Evolutionary conservation across 169 alveolate genomes (phyloP).

Genomic region (Eimeria praecox): DNA sequence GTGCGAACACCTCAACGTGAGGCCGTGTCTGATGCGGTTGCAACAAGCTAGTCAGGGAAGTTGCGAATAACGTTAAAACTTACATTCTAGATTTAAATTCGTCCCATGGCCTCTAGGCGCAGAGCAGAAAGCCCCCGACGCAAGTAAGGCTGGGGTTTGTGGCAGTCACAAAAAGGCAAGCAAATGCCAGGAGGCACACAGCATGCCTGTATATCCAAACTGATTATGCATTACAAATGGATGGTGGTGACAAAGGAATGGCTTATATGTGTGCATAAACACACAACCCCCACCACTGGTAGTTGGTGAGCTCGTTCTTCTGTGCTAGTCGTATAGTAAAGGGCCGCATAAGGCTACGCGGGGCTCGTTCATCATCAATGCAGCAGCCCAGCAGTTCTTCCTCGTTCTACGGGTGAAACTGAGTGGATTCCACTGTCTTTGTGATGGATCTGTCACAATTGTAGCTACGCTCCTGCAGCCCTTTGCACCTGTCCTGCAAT

Average conservation of each 20-base stretch:
- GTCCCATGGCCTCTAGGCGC: background rate
- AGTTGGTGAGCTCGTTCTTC: background rate
- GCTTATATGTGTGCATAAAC: background rate
- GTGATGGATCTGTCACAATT: background rate
- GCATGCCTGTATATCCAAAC: background rate
- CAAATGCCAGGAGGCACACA: background rate
- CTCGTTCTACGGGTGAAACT: background rate
- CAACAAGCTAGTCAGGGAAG: background rate
- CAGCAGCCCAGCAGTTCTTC: background rate
- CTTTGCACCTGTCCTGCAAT: constrained; percentile 46
- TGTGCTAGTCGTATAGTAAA: background rate
- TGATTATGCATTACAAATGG: background rate
- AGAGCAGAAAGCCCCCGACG: background rate
- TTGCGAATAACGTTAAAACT: background rate
- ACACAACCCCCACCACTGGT: background rate
- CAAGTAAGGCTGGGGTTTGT: background rate
- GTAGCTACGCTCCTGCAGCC: constrained; percentile 27
- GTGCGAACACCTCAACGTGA: background rate
- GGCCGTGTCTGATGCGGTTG: background rate
- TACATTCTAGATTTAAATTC: background rate
- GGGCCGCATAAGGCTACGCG: background rate
- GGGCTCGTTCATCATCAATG: background rate
- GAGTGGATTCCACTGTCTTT: background rate
- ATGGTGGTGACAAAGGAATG: background rate
- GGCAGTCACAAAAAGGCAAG: background rate